These are phyloP conservation scores for Amaranthus hypochondriacus DNA, from an alignment of 148 eudicot genomes.

Conservation along the genomic window DNA sequence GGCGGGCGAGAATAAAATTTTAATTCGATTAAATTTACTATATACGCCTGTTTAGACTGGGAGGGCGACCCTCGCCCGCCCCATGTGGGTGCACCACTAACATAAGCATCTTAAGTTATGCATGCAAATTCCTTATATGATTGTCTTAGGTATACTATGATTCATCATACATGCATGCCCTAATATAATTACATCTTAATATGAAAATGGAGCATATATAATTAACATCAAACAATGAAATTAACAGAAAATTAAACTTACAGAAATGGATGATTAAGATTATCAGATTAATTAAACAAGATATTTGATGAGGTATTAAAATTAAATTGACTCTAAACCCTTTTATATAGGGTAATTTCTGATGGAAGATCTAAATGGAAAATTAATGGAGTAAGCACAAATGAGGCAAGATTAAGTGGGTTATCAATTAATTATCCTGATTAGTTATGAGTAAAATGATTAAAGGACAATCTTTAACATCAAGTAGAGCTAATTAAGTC, in stretches of 20 bases:
- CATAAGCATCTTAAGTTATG: no score
- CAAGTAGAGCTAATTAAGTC: not conserved
- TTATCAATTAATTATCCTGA: not conserved
- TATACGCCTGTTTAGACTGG: no score
- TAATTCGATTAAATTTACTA: no score
- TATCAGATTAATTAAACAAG: no score
- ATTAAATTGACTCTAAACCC: not conserved
- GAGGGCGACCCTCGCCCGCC: no score
- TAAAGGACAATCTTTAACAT: not conserved
- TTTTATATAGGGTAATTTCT: not conserved
- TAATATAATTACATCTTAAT: no score
- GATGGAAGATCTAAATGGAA: not conserved
- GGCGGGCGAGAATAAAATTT: no score
- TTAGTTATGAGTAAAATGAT: not conserved
- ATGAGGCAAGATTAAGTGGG: slow-evolving; percentile 3
- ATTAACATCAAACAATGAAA: not conserved
- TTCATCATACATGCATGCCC: no score
- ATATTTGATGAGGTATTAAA: not conserved
- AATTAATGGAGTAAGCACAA: slow-evolving; percentile 1
- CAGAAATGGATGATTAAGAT: not conserved
- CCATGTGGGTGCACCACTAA: no score
- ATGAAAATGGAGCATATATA: no score
- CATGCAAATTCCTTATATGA: no score
- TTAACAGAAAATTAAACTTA: not conserved
- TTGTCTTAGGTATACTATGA: no score